A percentile compares a stretch with the other conserved stretches of the same genome.
phyloP scores from a whole-genome alignment of 2,329 filamentous ascomycete species.

The Cytospora mali region DNA sequence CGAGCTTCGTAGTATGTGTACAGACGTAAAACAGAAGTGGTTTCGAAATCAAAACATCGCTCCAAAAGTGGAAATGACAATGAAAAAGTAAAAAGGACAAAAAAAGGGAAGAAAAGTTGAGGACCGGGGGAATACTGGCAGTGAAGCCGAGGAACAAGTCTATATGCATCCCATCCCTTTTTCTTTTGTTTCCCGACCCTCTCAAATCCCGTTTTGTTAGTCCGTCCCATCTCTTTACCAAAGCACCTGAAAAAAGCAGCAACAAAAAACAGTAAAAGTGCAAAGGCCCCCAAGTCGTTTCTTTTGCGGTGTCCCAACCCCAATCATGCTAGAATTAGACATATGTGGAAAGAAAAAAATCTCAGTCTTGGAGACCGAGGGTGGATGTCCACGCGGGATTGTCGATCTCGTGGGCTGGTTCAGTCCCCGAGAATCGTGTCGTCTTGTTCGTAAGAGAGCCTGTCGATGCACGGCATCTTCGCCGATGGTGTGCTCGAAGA shows the following conservation, averaged over 20 bases:
- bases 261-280: conserved; percentile 13
- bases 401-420: conserved; percentile 3
- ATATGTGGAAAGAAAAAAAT: conserved; percentile 8
- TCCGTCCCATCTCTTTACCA: conserved; percentile 26
- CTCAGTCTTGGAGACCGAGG: conserved; percentile 8
- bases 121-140: conserved; percentile 21
- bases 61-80: conserved; percentile 23
- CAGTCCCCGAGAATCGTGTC: not conserved
- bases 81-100: conserved; percentile 15
- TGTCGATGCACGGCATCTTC: conserved; percentile 15
- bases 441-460: not conserved
- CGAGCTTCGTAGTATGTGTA: conserved; percentile 31
- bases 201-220: conserved; percentile 25
- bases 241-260: conserved; percentile 24
- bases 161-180: conserved; percentile 35
- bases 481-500: conserved; percentile 18
- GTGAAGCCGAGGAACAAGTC: conserved; percentile 31
- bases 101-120: conserved; percentile 20
- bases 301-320: conserved; percentile 29
- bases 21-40: conserved; percentile 29
- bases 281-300: conserved; percentile 13
- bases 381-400: conserved; percentile 13
- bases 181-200: conserved; percentile 31
- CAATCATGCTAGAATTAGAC: conserved; percentile 25
- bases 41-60: conserved; percentile 15